Conservation (phyloP, 768 basidiomycete genomes). For the Basidioascus undulatus region DNA sequence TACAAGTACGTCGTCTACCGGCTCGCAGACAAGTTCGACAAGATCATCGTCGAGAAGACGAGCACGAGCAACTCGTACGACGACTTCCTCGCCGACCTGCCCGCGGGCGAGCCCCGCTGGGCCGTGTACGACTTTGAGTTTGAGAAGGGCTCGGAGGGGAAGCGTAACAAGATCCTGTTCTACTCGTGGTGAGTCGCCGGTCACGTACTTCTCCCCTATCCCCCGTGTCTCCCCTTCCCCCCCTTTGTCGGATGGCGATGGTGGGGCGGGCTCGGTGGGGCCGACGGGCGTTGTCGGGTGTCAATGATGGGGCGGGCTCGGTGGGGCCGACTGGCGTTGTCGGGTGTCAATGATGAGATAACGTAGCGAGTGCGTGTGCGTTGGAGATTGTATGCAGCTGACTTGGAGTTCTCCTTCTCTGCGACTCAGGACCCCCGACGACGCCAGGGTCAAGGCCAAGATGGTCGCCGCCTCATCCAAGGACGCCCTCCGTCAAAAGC, state of each 20-base stretch:
- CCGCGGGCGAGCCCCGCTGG: slow-evolving; percentile 52
- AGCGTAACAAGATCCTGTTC: slow-evolving; percentile 68
- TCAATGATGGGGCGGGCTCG: too few relatives aligned
- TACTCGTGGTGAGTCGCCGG: slow-evolving; percentile 48
- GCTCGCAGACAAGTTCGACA: slow-evolving; percentile 27
- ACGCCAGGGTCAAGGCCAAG: slow-evolving; percentile 65
- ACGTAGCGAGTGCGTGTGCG: too few relatives aligned
- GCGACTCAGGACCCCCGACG: slow-evolving; percentile 56
- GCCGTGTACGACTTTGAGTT: slow-evolving; percentile 77
- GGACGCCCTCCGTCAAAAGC: slow-evolving; percentile 43
- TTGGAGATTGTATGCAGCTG: too few relatives aligned
- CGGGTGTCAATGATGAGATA: too few relatives aligned
- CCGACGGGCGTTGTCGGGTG: too few relatives aligned
- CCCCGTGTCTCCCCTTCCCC: background rate
- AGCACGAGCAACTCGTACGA: slow-evolving; percentile 34
- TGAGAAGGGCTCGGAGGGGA: slow-evolving; percentile 41
- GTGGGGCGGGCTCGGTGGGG: too few relatives aligned
- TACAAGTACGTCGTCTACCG: slow-evolving; percentile 62
- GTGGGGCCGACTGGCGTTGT: too few relatives aligned
- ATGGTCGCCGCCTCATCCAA: slow-evolving; percentile 81
- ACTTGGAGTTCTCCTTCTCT: too few relatives aligned
- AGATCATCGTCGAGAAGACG: slow-evolving; percentile 53
- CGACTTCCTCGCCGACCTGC: slow-evolving; percentile 45
- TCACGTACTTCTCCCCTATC: background rate
- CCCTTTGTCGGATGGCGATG: background rate